These are phyloP conservation scores for Solanum tarijense DNA, from an alignment of 257 asterid species.

Conservation along the genomic window DNA sequence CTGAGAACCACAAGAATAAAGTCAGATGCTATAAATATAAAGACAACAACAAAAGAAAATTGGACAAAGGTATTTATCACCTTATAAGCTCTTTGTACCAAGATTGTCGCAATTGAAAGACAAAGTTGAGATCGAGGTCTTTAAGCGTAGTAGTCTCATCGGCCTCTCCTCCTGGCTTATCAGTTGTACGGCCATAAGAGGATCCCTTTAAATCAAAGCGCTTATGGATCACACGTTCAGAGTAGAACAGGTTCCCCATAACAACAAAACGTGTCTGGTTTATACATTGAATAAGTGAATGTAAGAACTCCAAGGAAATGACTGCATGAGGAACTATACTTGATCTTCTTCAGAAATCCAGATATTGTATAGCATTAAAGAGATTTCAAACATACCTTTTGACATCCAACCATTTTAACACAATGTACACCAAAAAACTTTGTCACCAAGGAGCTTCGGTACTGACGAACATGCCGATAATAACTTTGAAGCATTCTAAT, in stretches of 20 bases:
- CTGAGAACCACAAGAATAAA: constrained; percentile 16
- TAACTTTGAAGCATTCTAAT: constrained; percentile 20
- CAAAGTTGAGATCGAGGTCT: constrained; percentile 69
- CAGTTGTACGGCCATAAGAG: constrained; percentile 68
- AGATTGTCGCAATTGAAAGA: constrained; percentile 43
- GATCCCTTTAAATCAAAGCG: constrained; percentile 81
- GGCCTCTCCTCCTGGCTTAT: constrained; percentile 50
- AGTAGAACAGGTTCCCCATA: constrained; percentile 83
- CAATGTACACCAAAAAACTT: constrained; percentile 20
- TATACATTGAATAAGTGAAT: background rate
- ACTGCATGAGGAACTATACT: background rate
- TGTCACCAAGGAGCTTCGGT: constrained; percentile 12
- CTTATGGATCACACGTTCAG: constrained; percentile 66
- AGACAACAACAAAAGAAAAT: background rate
- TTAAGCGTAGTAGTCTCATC: constrained; percentile 82
- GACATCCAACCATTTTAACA: constrained; percentile 19
- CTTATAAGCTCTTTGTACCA: constrained; percentile 70
- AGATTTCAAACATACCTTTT: constrained; percentile 10
- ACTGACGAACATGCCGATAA: constrained; percentile 10
- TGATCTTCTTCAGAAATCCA: background rate
- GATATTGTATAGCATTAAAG: background rate
- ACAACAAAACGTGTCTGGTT: constrained; percentile 45
- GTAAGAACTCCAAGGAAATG: background rate
- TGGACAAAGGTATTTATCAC: constrained; percentile 22
- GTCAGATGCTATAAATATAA: background rate